A percentile compares a stretch with the other conserved stretches of the same genome.
Evolutionary conservation across 2,329 filamentous ascomycete species (phyloP).

Genomic region (Diaporthe citriasiana): DNA sequence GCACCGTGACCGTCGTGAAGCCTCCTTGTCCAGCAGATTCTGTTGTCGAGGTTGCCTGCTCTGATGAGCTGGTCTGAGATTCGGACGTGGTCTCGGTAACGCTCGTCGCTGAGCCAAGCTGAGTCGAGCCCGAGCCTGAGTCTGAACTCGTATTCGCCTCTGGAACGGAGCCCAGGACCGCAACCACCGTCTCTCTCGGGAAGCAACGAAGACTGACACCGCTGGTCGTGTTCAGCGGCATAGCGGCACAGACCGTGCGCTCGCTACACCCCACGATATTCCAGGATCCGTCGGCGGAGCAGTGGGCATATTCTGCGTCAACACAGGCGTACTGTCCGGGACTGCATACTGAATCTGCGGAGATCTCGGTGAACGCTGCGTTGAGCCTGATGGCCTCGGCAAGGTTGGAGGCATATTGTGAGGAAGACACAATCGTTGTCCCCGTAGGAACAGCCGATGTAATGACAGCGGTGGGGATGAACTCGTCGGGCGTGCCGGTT

Average conservation of each 20-base stretch:
- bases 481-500: conserved; percentile 55
- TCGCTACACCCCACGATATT: conserved; percentile 54
- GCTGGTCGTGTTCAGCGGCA: conserved; percentile 64
- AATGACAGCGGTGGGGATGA: conserved; percentile 57
- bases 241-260: conserved; percentile 62
- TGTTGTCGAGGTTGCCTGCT: neutral
- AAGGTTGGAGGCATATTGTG: conserved; percentile 61
- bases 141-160: neutral
- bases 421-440: conserved; percentile 58
- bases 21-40: neutral
- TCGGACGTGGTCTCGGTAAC: neutral
- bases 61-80: conserved; percentile 1
- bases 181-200: conserved; percentile 55
- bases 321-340: conserved; percentile 67
- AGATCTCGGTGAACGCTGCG: conserved; percentile 59
- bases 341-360: conserved; percentile 61
- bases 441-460: conserved; percentile 51
- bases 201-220: conserved; percentile 66
- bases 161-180: conserved; percentile 55
- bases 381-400: conserved; percentile 62
- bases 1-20: conserved; percentile 34
- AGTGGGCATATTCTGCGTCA: conserved; percentile 62
- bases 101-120: conserved; percentile 16
- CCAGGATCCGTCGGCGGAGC: conserved; percentile 58
- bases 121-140: neutral